Base-by-base conservation (phyloP, 176 grass and related monocot genomes). In the Musa schizocarpa region DNA sequence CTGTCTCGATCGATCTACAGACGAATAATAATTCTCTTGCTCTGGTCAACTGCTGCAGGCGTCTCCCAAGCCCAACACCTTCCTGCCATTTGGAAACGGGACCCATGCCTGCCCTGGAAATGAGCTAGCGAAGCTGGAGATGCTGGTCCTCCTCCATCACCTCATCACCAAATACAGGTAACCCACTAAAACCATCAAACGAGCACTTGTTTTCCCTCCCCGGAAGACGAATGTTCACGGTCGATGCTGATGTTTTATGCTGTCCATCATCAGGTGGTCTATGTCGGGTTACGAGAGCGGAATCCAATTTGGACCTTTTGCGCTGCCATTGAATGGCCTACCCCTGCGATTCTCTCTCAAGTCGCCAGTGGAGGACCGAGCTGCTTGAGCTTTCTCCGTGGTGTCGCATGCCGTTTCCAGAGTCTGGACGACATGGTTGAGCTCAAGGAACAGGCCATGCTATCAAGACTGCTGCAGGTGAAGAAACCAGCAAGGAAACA, bases 71-170 rank as follows among this genome's bases (percentile, higher is more conserved):
- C 86, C 91, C 75, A 87, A 92, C 78, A 99, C 86, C 53, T 99
- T 99, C 88, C 88, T 99, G 88, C 96, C 96, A 14, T 99, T 99
- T 81, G 96, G 96, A 17, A 99, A 99, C 71, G 96, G 96, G 71
- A 86, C 77, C 84, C 96, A 99, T 67, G 89, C 96, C n/a, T 99
- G 96, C 76, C 96, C 96, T 34, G 96, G 96, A 82, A 99, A 92
- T 72, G 96, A 99, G 86, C 82, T 95, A n/a, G 96, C 96, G 25
- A 99, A 95, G 87, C 77, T 99, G 91, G 96, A 99, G 88, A 95
- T 95, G 83, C 86, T 99, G 12, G 88, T 99, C 55, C 77, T 99
- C 55, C 88, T 93, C 80, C 96, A 99, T 79, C 91, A 99, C 79
- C 96, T 99, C 78, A 81, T 85, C 75, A 99, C 96, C 78, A 84